Evolutionary conservation across 306 rosid genomes (phyloP), one percentile per base, ranked within the genome.

Genomic region (Elaeagnus macrophylla): DNA sequence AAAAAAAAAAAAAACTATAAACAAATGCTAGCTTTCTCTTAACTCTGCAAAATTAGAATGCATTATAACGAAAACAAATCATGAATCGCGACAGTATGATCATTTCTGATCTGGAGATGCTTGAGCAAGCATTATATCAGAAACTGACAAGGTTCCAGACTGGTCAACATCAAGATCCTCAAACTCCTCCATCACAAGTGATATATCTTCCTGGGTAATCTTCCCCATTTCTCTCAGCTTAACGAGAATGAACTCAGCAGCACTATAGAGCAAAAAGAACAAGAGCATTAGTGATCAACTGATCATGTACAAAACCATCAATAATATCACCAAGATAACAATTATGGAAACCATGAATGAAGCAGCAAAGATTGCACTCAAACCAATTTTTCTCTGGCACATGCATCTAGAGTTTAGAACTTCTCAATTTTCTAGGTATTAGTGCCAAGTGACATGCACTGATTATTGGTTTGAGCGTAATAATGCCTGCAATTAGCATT

Each of bases 211-310:
- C 67, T 84, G 74, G 15, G 51, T 77, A 50, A 87, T 82, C 78
- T 84, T 91, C 53, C 94, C 96, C 96, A 87, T 87, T 75, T 87
- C 96, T 60, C 71, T 87, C 6, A 91, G 89, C 76, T 84, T 91
- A 68, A 76, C 82, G 35, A 91, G 46, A 38, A 87, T 56, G 20
- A 91, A 87, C 53, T 91, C 99, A 18, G 94, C 83, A 59, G 76
- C 78, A 74, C 99, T 91, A 38, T 18, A 16, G 8, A 25, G 12
- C 54, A 43, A n/a, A 42, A 10, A 10, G 25, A 39, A 46, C 19
- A 52, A 59, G 25, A 32, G 6, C 8, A 39, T 40, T 7, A 1
- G 55, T 9, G 9, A 43, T 15, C 19, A 12, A 44, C 6, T 15
- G 7, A 5, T 12, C 32, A 2, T 25, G 32, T 25, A 25, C 4